These are phyloP conservation scores for Senna tora DNA, from an alignment of 306 rosid genomes.

Conservation along the genomic window DNA sequence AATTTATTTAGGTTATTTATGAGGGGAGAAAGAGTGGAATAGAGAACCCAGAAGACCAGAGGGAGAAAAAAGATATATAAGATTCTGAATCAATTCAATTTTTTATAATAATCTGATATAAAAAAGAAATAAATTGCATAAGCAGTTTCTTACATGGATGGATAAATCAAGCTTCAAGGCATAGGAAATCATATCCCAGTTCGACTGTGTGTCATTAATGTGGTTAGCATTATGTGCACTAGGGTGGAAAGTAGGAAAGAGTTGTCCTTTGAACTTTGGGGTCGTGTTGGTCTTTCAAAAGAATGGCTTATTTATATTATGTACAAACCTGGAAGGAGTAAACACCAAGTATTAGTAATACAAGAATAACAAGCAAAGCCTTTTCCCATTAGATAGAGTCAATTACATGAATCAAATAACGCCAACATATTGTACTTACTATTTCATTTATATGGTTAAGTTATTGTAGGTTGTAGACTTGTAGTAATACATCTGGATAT, in stretches of 20 bases:
- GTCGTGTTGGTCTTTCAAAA: neutral
- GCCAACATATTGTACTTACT: too few species aligned
- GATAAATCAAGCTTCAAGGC: neutral
- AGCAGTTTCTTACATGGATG: neutral
- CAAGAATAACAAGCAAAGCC: too few species aligned
- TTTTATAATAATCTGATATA: neutral
- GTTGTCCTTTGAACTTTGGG: constrained; percentile 4
- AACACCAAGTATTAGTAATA: constrained; percentile 5
- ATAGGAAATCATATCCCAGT: neutral
- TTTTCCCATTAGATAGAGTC: too few species aligned
- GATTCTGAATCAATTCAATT: constrained; percentile 12
- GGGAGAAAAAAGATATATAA: neutral
- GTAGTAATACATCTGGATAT: neutral
- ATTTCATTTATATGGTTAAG: too few species aligned
- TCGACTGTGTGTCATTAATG: neutral
- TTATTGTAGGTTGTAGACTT: too few species aligned
- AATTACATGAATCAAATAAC: too few species aligned
- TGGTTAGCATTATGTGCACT: neutral
- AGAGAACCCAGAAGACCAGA: neutral
- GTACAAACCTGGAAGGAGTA: neutral
- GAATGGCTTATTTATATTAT: neutral
- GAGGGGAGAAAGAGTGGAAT: neutral
- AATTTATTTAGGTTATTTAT: neutral
- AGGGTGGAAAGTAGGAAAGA: neutral
- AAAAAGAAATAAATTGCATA: too few species aligned